Evolutionary conservation across 2,329 filamentous ascomycete species (phyloP).

Genomic region (Aspergillus sp.): DNA sequence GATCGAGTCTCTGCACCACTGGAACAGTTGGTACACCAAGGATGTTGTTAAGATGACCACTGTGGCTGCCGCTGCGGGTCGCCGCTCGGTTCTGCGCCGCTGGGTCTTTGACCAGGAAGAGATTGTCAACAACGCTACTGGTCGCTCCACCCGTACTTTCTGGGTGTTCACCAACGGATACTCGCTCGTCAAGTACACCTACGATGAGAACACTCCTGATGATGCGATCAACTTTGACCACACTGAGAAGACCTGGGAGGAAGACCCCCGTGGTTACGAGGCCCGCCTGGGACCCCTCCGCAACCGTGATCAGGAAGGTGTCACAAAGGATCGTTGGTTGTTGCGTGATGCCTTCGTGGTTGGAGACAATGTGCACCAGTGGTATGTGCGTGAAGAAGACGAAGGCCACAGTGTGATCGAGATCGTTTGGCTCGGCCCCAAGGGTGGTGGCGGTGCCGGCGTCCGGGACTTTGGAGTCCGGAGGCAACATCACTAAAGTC

Average conservation of each 20-base stretch:
- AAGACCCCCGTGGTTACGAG: conserved; percentile 45
- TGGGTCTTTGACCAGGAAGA: conserved; percentile 48
- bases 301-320: conserved; percentile 41
- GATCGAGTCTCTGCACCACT: conserved; percentile 49
- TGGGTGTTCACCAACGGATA: conserved; percentile 50
- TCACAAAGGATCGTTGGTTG: conserved; percentile 46
- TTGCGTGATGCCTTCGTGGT: conserved; percentile 42
- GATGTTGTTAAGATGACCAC: conserved; percentile 49
- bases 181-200: conserved; percentile 46
- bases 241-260: conserved; percentile 48
- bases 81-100: conserved; percentile 45
- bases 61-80: conserved; percentile 43
- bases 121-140: conserved; percentile 37
- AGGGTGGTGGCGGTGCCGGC: conserved; percentile 41
- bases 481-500: conserved; percentile 31
- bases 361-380: conserved; percentile 47
- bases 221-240: conserved; percentile 47
- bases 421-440: conserved; percentile 47
- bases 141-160: conserved; percentile 40
- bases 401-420: conserved; percentile 47
- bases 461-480: conserved; percentile 31
- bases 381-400: conserved; percentile 44
- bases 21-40: conserved; percentile 49
- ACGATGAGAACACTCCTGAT: conserved; percentile 37
- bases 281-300: conserved; percentile 43